Conservation (phyloP, 371 early-diverging fungal genomes). For the Agmasoma carcini region DNA sequence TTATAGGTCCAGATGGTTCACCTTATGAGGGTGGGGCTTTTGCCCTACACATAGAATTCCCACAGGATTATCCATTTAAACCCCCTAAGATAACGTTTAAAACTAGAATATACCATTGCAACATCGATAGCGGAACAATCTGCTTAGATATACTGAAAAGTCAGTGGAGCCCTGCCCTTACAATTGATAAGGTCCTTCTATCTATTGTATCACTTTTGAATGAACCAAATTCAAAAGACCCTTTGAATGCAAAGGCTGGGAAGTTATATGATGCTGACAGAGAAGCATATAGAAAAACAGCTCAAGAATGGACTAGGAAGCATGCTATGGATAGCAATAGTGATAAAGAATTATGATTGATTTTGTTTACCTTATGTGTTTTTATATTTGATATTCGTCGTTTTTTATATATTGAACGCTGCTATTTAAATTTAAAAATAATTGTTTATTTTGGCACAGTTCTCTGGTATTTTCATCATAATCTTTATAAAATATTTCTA, state of each 20-base stretch:
- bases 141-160: slow-evolving; percentile 94
- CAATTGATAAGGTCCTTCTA: slow-evolving; percentile 76
- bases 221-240: slow-evolving; percentile 95
- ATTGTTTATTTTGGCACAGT: no score
- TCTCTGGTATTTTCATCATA: no score
- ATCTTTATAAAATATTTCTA: no score
- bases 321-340: slow-evolving; percentile 50
- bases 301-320: slow-evolving; percentile 65
- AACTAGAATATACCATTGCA: slow-evolving; percentile 78
- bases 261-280: slow-evolving; percentile 61
- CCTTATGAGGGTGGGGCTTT: slow-evolving; percentile 79
- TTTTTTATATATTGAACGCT: no score
- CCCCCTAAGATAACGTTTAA: slow-evolving; percentile 84
- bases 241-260: slow-evolving; percentile 78
- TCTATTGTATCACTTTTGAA: slow-evolving; percentile 80
- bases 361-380: no score
- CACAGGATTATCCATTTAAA: slow-evolving; percentile 84
- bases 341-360: not conserved
- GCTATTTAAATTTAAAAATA: no score
- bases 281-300: slow-evolving; percentile 62
- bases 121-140: slow-evolving; percentile 85
- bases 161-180: slow-evolving; percentile 96
- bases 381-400: no score
- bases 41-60: slow-evolving; percentile 70
- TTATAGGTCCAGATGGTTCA: slow-evolving; percentile 60